Evolutionary conservation across 164 flowering plant species (phyloP), one percentile per base, ranked within the genome.

Genomic region (Echeveria elegans): DNA sequence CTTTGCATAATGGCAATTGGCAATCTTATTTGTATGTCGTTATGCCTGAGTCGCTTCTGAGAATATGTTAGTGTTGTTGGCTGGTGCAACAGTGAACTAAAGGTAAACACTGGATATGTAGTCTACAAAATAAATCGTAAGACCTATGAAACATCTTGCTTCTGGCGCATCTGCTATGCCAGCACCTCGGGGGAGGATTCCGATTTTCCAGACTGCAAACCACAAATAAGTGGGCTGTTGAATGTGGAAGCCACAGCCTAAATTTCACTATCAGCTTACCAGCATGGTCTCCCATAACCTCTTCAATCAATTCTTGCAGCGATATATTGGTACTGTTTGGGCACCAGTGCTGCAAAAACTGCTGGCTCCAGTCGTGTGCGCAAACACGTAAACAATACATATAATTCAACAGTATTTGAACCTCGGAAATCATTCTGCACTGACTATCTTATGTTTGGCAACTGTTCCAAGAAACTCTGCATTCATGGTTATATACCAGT

Each of bases 331-430:
- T 92, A 76, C 88, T 87, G 70, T 93, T 90, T 23, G 97, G 97
- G 98, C 63, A 93, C 98, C 67, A 90, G 87, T 30, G 97, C 98
- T n/a, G 98, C 98, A 83, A 93, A 93, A 40, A 81, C 81, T 15
- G 88, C 82, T 28, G 89, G 82, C 68, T 88, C 87, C 61, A 93
- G 74, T 53, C 86, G 96, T 93, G 85, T 59, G 66, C 29, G 29
- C 30, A 34, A 73, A 26, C 28, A 58, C 40, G 67, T 6, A 14
- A 38, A 32, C 7, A 62, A 62, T n/a, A n/a, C n/a, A n/a, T n/a
- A 61, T 4, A 62, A 32, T 8, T 62, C 40, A 31, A 5, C 10
- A n/a, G 11, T 21, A 47, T 16, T 10, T 36, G 38, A 36, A 36
- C 9, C 9, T 6, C 9, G 9, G 38, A 36, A 36, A n/a, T n/a